Percentiles rank a stretch among this genome's conserved stretches.
Evolutionary conservation across 164 flowering plant species (phyloP).

Genomic region (Buxus sempervirens): DNA sequence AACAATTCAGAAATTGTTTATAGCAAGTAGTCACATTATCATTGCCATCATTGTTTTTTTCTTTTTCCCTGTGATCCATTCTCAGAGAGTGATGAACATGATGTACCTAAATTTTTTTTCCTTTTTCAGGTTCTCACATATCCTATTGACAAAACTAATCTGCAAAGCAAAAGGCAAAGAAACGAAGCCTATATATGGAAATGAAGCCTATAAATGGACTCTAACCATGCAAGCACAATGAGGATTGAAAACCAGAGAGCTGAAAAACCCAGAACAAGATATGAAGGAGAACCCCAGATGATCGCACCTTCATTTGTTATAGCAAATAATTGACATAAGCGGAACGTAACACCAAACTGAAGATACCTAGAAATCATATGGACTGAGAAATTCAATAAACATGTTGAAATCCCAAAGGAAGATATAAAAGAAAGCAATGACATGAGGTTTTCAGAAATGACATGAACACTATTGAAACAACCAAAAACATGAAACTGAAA

Average conservation of each 20-base stretch:
- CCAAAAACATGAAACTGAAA: neutral
- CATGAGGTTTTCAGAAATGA: neutral
- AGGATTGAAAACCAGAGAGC: neutral
- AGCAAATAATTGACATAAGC: too few species aligned
- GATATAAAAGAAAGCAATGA: neutral
- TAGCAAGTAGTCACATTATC: too few species aligned
- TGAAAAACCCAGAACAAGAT: neutral
- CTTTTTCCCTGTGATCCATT: too few species aligned
- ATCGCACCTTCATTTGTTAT: neutral
- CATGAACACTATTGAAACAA: neutral
- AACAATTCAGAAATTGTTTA: too few species aligned
- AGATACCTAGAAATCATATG: neutral
- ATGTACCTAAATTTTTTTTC: too few species aligned
- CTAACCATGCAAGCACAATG: neutral
- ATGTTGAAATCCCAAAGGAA: neutral
- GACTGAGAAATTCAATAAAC: neutral
- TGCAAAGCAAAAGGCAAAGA: too few species aligned
- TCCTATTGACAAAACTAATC: neutral
- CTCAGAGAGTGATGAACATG: too few species aligned
- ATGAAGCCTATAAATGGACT: neutral
- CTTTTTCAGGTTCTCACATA: neutral
- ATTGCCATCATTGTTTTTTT: too few species aligned
- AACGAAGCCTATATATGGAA: neutral
- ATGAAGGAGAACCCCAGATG: neutral
- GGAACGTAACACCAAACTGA: too few species aligned